phyloP scores from a whole-genome alignment of 345 rosid species.

The Microcos paniculata region DNA sequence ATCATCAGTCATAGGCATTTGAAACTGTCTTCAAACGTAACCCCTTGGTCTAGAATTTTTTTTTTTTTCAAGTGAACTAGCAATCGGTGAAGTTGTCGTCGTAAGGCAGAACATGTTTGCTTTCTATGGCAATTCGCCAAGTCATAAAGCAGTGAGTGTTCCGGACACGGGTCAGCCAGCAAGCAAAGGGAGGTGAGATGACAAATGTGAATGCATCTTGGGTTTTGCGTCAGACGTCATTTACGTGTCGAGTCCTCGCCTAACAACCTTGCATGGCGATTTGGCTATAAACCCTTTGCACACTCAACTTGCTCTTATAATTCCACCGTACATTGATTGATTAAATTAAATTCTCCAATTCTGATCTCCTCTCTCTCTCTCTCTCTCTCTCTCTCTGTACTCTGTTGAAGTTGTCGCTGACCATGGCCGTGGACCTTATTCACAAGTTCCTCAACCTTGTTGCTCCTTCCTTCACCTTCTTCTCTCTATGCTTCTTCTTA shows the following conservation, averaged over 20 bases:
- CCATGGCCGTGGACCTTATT: conserved; percentile 37
- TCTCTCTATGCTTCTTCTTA: conserved; percentile 45
- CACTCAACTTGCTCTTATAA: not conserved
- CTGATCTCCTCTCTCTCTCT: not conserved
- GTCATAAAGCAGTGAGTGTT: not conserved
- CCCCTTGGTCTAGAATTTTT: no score
- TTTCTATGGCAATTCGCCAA: not conserved
- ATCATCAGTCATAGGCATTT: no score
- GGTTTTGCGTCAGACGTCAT: not conserved
- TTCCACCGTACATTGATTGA: not conserved
- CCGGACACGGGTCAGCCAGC: not conserved
- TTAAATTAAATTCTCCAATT: not conserved
- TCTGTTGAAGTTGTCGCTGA: not conserved
- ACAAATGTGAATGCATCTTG: not conserved
- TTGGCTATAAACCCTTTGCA: conserved; percentile 15
- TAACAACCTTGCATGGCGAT: conserved; percentile 32
- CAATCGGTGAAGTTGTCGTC: no score
- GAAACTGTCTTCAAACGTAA: no score
- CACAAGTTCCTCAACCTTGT: conserved; percentile 46
- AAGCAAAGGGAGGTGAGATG: not conserved
- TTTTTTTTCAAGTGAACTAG: no score
- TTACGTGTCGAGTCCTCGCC: conserved; percentile 42
- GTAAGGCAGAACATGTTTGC: not conserved
- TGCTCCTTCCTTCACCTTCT: conserved; percentile 50
- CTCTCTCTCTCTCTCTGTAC: not conserved